These are phyloP conservation scores for Tetracentron sinense DNA, from an alignment of 164 flowering plant genomes.

Conservation along the genomic window DNA sequence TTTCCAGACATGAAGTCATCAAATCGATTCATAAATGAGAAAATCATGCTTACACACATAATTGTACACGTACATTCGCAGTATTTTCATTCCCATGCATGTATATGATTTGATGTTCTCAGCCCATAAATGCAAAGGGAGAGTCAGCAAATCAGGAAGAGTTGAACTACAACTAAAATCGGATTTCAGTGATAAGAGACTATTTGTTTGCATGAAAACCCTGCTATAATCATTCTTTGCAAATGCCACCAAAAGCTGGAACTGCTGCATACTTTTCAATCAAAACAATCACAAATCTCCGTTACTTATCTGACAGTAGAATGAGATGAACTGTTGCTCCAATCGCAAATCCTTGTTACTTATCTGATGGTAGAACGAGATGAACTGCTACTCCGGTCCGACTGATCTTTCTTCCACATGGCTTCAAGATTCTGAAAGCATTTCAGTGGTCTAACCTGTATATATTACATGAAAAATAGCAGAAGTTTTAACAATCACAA, in stretches of 20 bases:
- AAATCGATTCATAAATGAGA: too few relatives aligned
- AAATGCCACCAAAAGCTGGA: not conserved
- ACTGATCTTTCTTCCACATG: conserved; percentile 50
- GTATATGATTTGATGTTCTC: not conserved
- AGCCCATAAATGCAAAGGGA: conserved; percentile 2
- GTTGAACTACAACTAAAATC: not conserved
- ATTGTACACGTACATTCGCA: not conserved
- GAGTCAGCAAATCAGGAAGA: not conserved
- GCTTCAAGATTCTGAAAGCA: conserved; percentile 66
- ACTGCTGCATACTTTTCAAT: too few relatives aligned
- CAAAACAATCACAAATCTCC: too few relatives aligned
- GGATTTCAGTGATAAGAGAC: not conserved
- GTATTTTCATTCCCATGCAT: not conserved
- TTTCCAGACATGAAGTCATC: too few relatives aligned
- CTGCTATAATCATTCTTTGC: not conserved
- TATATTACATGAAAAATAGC: not conserved
- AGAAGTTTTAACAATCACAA: not conserved
- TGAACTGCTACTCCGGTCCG: conserved; percentile 43
- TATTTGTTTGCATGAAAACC: not conserved
- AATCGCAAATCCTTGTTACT: not conserved
- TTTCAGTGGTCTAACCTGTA: conserved; percentile 60
- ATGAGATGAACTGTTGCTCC: not conserved
- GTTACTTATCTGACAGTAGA: too few relatives aligned
- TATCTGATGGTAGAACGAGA: conserved; percentile 34
- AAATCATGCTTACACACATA: not conserved